Base-by-base conservation (phyloP, 208 protist genomes). In the Histomonas meleagridis region DNA sequence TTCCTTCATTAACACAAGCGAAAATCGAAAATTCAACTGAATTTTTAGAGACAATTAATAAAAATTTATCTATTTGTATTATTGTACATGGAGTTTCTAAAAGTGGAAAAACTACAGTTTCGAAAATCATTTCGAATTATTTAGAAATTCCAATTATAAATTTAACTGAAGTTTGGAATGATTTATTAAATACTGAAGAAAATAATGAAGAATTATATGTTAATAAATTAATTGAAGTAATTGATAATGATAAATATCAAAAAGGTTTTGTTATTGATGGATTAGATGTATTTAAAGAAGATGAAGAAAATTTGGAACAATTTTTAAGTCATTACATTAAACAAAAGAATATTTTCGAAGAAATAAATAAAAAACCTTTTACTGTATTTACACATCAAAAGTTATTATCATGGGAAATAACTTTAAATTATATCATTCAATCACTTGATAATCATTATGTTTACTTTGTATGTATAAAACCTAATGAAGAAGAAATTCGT, bases 241-340 rank as follows among this genome's bases (percentile, higher is more conserved):
- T 86, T 38, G 7, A 9, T 51, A 46, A 86, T 55, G 46, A 40
- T 21, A 55, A 32, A 16, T 86, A 23, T 55, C 18, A 32, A n/a
- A 46, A 86, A 18, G 76, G 76, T 18, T 86, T 86, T 86, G 46
- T 86, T 21, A 32, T 86, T 55, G 76, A 86, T 57, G 76, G 76
- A 32, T 43, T 86, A 26, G 46, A 86, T 57, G 76, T 43, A 38
- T 86, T 86, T 55, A 40, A 12, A 51, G 76, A 86, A 55, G 21
- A 10, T 14, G 76, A 86, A 86, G 46, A n/a, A 55, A 86, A 16
- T 26, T 43, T 26, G 23, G 60, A 65, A n/a, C 16, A n/a, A n/a
- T 65, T 65, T 28, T 26, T 65, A 5, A n/a, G 60, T 38, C 21
- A 86, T 57, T 51, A 46, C 55, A 18, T 51, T 51, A 3, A 55